Evolutionary conservation across 2,329 filamentous ascomycete genomes (phyloP).

Genomic region (Microdochium bolleyi): DNA sequence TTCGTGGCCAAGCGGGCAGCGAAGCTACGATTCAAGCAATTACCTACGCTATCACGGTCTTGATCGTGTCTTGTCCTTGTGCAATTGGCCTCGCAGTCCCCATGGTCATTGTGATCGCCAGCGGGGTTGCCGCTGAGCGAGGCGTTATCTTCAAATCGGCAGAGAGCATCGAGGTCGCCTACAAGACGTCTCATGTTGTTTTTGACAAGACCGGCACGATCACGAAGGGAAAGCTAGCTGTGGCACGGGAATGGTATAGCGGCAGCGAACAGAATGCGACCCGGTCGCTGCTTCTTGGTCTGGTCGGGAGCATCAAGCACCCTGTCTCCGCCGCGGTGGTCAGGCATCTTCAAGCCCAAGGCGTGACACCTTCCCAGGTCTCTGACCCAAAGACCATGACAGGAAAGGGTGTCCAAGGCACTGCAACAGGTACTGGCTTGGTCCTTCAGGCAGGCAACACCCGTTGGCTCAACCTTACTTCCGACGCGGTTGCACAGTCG

Average conservation of each 20-base stretch:
- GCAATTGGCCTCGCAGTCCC: conserved; percentile 68
- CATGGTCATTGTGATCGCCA: conserved; percentile 68
- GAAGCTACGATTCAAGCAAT: conserved; percentile 51
- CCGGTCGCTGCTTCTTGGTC: conserved; percentile 16
- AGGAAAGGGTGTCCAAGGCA: conserved; percentile 37
- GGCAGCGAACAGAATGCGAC: background rate
- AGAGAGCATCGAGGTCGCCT: conserved; percentile 52
- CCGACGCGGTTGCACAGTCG: conserved; percentile 20
- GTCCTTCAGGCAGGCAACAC: conserved; percentile 40
- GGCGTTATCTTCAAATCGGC: conserved; percentile 66
- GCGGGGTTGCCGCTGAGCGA: conserved; percentile 53
- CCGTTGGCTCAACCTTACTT: conserved; percentile 32
- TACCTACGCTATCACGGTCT: conserved; percentile 64
- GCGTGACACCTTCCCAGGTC: conserved; percentile 11
- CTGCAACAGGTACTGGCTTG: conserved; percentile 9
- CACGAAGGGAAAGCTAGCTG: conserved; percentile 47
- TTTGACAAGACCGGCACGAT: conserved; percentile 80
- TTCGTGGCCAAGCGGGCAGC: conserved; percentile 29
- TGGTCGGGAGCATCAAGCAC: conserved; percentile 38
- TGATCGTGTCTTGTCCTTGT: conserved; percentile 73
- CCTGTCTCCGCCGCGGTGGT: conserved; percentile 39
- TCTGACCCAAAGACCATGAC: conserved; percentile 26
- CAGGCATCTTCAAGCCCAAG: conserved; percentile 17
- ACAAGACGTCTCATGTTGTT: conserved; percentile 56
- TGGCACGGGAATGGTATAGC: conserved; percentile 27